A percentile compares a stretch with the other conserved stretches of the same genome.
phyloP scores from a whole-genome alignment of 257 asterid genomes.

The Galeopsis tetrahit region DNA sequence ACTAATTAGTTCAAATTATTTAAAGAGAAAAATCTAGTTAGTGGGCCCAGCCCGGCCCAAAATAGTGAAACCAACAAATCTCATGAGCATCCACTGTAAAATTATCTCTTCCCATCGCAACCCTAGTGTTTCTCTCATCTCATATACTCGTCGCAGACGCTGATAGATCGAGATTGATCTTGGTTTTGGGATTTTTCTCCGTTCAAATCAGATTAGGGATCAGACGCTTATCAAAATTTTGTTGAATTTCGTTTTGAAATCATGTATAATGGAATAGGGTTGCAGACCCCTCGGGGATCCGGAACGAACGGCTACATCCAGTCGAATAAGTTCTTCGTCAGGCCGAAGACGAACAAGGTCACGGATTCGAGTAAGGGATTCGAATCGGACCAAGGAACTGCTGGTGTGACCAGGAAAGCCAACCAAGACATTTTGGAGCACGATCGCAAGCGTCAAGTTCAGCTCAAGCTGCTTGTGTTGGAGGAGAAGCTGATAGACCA shows the following conservation, averaged over 20 bases:
- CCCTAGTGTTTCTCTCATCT: background rate
- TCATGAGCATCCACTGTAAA: background rate
- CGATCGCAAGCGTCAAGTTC: constrained; percentile 90
- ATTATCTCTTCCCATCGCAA: constrained; percentile 3
- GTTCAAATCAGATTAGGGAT: background rate
- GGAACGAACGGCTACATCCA: constrained; percentile 94
- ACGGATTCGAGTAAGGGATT: constrained; percentile 64
- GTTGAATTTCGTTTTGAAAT: background rate
- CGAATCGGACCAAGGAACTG: constrained; percentile 70
- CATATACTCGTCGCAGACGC: background rate
- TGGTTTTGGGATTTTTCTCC: background rate
- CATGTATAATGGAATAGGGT: constrained; percentile 94
- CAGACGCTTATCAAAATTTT: background rate
- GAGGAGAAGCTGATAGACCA: constrained; percentile 78
- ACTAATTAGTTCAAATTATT: no score
- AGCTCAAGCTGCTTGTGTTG: constrained; percentile 74
- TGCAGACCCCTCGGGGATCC: constrained; percentile 89
- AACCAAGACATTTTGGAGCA: constrained; percentile 85
- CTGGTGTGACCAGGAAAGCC: constrained; percentile 61
- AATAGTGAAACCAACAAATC: background rate
- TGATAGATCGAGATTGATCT: background rate
- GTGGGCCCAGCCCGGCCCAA: constrained; percentile 1
- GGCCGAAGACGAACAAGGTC: constrained; percentile 58
- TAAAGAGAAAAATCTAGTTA: background rate
- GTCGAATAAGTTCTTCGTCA: constrained; percentile 71